Evolutionary conservation across 2,329 filamentous ascomycete species (phyloP), one percentile per base, ranked within the genome.

Genomic region (Podosphaera leucotricha): DNA sequence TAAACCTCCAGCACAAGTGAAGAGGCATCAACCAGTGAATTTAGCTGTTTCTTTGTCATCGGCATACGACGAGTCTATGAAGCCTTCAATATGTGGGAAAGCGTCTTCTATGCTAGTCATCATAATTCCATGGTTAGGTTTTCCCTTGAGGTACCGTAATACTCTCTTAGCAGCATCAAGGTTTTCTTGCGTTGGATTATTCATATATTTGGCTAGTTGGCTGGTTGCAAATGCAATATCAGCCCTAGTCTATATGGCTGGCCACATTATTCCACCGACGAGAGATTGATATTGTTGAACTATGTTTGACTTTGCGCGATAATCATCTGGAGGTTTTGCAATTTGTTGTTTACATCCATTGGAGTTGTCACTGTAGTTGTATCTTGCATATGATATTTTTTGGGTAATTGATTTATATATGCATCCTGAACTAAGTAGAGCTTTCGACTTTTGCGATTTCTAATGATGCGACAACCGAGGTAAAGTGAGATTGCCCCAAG

Each of bases 141-240:
- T 42, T 21, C 40, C 22, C 28, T 42, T 42, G n/a, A 42, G 6
- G 16, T 42, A 20, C 18, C 24, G 40, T 30, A 42, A 33, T 30
- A 33, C 24, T 16, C 40, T 42, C 26, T 33, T 42, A 10, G 40
- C 40, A 20, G 24, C 40, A 33, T 42, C 40, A 28, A 42, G 28
- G 26, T 42, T 11, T 19, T 42, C 16, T 42, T 33, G 40, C 2
- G 40, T 42, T 13, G 28, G 42, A 43, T 43, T 43, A 38, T 43
- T 36, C 35, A 43, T 37, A 18, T 37, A 38, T 24, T 26, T 36
- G 18, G 40, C 40, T 15, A 42, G 40, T n/a, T 42, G 26, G 26
- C 30, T 37, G n/a, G 35, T 36, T 37, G 42, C 21, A 43, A 36
- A 43, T 10, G 42, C 28, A 10, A 43, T 22, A 43, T 43, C 21